These are phyloP conservation scores for Ceratobasidium papillatum DNA, from an alignment of 1,284 basidiomycete genomes.

Conservation along the genomic window DNA sequence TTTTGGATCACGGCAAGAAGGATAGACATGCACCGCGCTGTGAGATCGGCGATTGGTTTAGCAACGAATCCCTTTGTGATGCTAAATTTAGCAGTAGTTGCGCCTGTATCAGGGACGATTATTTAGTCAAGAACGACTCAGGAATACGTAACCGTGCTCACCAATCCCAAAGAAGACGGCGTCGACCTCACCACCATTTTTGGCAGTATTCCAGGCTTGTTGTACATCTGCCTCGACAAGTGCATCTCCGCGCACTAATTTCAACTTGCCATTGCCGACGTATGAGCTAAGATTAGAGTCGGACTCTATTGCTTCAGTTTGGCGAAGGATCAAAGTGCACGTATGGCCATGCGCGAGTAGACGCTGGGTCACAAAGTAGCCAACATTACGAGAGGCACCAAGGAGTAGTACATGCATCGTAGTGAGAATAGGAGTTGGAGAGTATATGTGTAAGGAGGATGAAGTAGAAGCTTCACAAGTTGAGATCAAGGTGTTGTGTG, in stretches of 20 bases:
- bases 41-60: slow-evolving; percentile 59
- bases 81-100: slow-evolving; percentile 55
- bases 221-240: slow-evolving; percentile 58
- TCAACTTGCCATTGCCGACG: slow-evolving; percentile 57
- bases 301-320: slow-evolving; percentile 56
- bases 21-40: slow-evolving; percentile 61
- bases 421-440: too few species aligned
- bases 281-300: slow-evolving; percentile 57
- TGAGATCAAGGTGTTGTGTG: too few species aligned
- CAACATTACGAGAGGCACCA: slow-evolving; percentile 72
- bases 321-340: slow-evolving; percentile 63
- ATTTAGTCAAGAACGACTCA: not conserved
- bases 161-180: slow-evolving; percentile 61
- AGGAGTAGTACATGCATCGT: slow-evolving; percentile 60
- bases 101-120: slow-evolving; percentile 51
- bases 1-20: slow-evolving; percentile 59
- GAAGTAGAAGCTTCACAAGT: too few species aligned
- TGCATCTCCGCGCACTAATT: slow-evolving; percentile 63
- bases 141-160: slow-evolving; percentile 50
- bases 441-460: too few species aligned
- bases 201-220: slow-evolving; percentile 58
- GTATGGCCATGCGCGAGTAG: slow-evolving; percentile 61
- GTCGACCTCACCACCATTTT: slow-evolving; percentile 53
- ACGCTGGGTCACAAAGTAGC: slow-evolving; percentile 62
- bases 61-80: slow-evolving; percentile 58